Base-by-base conservation (phyloP, 163 green algal genomes). In the Chlamydomonas reinhardtii region DNA sequence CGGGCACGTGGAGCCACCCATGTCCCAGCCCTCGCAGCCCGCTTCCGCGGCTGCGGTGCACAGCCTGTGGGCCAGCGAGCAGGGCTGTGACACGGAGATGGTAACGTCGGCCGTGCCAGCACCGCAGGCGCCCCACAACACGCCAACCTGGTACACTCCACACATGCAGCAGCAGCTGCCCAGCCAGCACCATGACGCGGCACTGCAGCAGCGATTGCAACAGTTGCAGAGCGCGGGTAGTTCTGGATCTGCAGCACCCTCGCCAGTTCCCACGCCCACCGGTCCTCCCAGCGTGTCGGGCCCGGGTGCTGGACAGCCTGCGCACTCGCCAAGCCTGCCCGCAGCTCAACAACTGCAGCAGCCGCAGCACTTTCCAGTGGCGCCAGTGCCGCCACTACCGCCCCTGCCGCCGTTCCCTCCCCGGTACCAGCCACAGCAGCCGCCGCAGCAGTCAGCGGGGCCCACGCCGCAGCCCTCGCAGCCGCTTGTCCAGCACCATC, bases 401-500 rank as follows among this genome's bases (percentile, higher is more conserved):
- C 65, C 77, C 16, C 64, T 84, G 65, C 77, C 77, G 20, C 65
- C 39, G 4, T 76, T 84, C 39, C 29, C 22, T 0, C 43, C 66
- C 12, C 62, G 62, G 2, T 0, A 5, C 24, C 62, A 29, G 59
- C 17, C 17, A 25, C 59, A 65, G 59, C 59, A 65, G 59, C 59
- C 15, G 5, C 56, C 3, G 59, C 59, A 27, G 24, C 59, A 65
- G 59, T n/a, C 22, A 9, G 17, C 17, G 17, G 59, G 59, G 8
- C 59, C 62, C 25, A 70, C 27, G 24, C 29, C 27, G 12, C 62
- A 70, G 62, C 27, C 62, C 62, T 34, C 27, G 62, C 62, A 70
- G 62, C 27, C 27, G 24, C 25, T 29, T 17, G 62, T 17, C 62
- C 62, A 70, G 48, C 48, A 56, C 62, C 29, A 20, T 2, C 62